Evolutionary conservation across 306 rosid species (phyloP), one percentile per base, ranked within the genome.

Genomic region (Psophocarpus tetragonolobus): DNA sequence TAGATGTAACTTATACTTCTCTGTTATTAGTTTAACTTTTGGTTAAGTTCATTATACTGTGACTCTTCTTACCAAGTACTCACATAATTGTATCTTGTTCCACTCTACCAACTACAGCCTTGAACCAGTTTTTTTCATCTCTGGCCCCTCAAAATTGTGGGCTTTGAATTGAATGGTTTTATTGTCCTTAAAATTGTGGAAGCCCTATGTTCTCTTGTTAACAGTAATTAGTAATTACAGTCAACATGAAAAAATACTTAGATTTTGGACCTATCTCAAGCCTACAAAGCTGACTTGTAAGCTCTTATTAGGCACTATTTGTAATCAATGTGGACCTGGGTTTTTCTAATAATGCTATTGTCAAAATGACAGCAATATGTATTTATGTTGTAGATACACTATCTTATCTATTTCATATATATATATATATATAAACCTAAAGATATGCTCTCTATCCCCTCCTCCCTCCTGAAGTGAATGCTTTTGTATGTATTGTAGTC

Each of bases 141-240:
- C 10, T 38, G 57, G 60, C 61, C 24, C 44, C 20, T 10, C 8
- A 33, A 71, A 61, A 23, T 73, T 61, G 8, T 68, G 41, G 61
- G 79, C n/a, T 77, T 68, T 54, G n/a, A 56, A 64, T 75, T 85
- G 23, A 73, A 51, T 42, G 8, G 1, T 45, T 68, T 61, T 57
- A 20, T 73, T 60, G 38, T 71, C 36, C 69, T n/a, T 38, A 27
- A 30, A 56, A 18, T 53, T 83, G 81, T 68, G 8, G 70, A 62
- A 41, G 8, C 4, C 14, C 27, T 36, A n/a, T 72, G 72, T 45
- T 23, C 30, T 24, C 70, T 51, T 30, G 26, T 73, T 47, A 32
- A 50, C n/a, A 18, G 65, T 60, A 54, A 50, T 68, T 48, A 18
- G 65, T 60, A 54, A 50, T 68, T 48, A 27, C 63, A 15, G 18